Base-by-base conservation (phyloP, 345 rosid genomes). In the Linum trigynum region DNA sequence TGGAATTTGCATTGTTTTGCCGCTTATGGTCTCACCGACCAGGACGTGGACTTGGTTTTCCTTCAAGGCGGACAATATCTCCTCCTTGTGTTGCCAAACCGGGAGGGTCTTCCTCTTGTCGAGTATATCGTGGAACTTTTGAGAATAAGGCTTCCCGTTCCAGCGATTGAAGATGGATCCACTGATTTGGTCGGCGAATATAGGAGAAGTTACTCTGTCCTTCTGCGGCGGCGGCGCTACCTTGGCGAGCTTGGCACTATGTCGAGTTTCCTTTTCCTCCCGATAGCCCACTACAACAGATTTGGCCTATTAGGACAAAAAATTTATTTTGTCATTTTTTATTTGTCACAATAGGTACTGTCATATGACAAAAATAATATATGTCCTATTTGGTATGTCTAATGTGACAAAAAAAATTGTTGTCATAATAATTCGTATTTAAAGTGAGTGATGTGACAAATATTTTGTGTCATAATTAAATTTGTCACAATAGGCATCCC, bases 61-160 rank as follows among this genome's bases (percentile, higher is more conserved):
- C 61, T 58, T 88, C 69, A 90, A 71, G 11, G 58, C 88, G 60
- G 63, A 75, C 68, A 90, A 76, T 45, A 94, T 90, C 71, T 94
- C 99, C 53, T 88, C 92, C 38, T 86, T 94, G 74, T 94, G 97
- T 1, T 80, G 89, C 99, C 99, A 94, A 58, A 90, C 97, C 2
- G 97, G 99, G 6, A 94, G 56, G 57, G 82, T 85, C 72, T 75
- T 83, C 42, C 97, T 76, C 77, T 94, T 94, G 86, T 90, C 95
- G 41, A 94, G 62, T 37, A 90, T 94, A 2, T 94, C 97, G 38
- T 78, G 79, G 69, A 83, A 94, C 69, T 85, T 78, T 70, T 73
- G 85, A 0, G 99, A 85, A 71, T 77, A 94, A 0, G 90, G 82
- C 82, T 77, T 86, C 51, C 95, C 96, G 38, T 81, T 94, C 96